phyloP scores from a whole-genome alignment of 2,329 filamentous ascomycete genomes.

The Aspergillus hiratsukae region DNA sequence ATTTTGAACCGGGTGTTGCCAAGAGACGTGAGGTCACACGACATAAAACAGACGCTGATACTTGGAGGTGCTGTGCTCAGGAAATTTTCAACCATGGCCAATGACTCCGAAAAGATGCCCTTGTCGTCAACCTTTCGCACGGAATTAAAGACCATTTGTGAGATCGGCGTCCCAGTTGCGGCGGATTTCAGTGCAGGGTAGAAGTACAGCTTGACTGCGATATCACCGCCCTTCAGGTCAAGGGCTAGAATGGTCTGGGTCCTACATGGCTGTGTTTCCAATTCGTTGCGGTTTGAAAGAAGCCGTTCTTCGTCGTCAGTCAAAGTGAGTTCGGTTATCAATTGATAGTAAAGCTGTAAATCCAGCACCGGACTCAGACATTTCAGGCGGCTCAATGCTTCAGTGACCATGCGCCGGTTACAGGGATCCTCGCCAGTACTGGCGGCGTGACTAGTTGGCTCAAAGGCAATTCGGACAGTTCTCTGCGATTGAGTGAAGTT shows the following conservation, averaged over 20 bases:
- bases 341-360: conserved; percentile 7
- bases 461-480: conserved; percentile 5
- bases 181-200: conserved; percentile 14
- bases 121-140: conserved; percentile 3
- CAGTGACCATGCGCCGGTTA: conserved; percentile 1
- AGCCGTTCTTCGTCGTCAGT: conserved; percentile 5
- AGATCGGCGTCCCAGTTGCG: neutral
- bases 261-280: conserved; percentile 1
- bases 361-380: conserved; percentile 1
- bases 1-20: conserved; percentile 16
- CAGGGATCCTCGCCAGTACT: conserved; percentile 2
- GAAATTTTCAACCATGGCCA: conserved; percentile 1
- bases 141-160: conserved; percentile 1
- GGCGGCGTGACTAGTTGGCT: conserved; percentile 4
- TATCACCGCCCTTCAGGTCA: conserved; percentile 10
- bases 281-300: neutral
- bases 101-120: neutral
- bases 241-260: conserved; percentile 16
- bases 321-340: conserved; percentile 4
- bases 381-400: neutral
- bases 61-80: conserved; percentile 1
- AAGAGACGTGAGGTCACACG: conserved; percentile 15
- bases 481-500: conserved; percentile 3
- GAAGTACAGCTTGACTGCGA: conserved; percentile 16
- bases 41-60: conserved; percentile 6